Evolutionary conservation across 306 rosid species (phyloP), one percentile per base, ranked within the genome.

Genomic region (Quercus suber): DNA sequence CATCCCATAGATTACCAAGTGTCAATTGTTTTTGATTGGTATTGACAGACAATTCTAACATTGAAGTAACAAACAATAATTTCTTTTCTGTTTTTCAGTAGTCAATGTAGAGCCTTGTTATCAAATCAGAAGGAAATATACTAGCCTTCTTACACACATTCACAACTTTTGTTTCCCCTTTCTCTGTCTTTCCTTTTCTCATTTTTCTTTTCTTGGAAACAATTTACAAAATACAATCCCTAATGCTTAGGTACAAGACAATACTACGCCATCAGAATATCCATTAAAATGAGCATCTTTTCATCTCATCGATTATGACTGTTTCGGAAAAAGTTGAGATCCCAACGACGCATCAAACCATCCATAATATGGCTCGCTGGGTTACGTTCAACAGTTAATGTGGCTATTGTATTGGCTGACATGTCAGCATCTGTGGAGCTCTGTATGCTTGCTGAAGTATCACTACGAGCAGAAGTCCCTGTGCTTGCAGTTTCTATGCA

Each of bases 281-380:
- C 73, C 3, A 12, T 25, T 10, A 13, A 61, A 52, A 52, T 59
- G 13, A 61, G 6, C 2, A 67, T 18, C 27, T 33, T 68, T 63
- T 72, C 74, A 80, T 77, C 83, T 80, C 79, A 90, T 84, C 88
- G 79, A 73, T 81, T 87, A 7, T 81, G 86, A 80, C 82, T 84
- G 89, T 87, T 93, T 77, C 90, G 77, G 84, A 96, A 88, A 80
- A 93, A 84, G 82, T 86, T 91, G 85, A 93, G 90, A 88, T 91
- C 97, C 98, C 98, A 96, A 37, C 98, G 97, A 5, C 97, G 90
- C 70, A 91, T 73, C 87, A 95, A 83, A 76, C 97, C 89, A 1
- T 88, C 90, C 88, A 89, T 84, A 82, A 90, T 82, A 87, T 91
- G 89, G 83, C 89, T 35, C 55, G 92, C 33, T 7, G 98, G 98